These are phyloP conservation scores for Volvox carteri DNA, from an alignment of 163 green algal species.

Conservation along the genomic window DNA sequence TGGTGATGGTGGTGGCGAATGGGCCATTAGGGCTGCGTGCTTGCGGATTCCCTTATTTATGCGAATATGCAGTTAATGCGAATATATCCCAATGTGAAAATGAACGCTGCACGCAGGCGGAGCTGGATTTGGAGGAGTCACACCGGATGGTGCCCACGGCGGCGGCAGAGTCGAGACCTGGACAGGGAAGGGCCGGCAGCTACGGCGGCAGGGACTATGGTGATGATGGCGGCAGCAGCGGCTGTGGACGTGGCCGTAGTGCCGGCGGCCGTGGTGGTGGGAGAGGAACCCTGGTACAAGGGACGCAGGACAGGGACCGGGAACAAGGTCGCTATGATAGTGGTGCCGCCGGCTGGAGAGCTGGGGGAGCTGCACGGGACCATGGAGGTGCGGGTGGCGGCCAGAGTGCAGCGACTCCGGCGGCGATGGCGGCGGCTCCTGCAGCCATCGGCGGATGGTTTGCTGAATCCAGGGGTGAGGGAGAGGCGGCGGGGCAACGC, in stretches of 20 bases:
- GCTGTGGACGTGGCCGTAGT: not conserved
- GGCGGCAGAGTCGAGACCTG: not conserved
- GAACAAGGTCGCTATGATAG: not conserved
- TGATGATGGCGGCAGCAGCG: not conserved
- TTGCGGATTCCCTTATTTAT: not conserved
- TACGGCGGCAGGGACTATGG: not conserved
- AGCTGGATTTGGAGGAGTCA: constrained; percentile 44
- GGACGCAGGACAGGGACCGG: not conserved
- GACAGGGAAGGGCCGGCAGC: too few relatives aligned
- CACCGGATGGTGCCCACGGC: not conserved
- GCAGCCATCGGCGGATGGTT: not conserved
- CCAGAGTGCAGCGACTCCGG: too few relatives aligned
- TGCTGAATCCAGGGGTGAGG: not conserved
- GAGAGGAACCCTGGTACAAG: not conserved
- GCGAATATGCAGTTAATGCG: not conserved
- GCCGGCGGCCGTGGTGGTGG: not conserved
- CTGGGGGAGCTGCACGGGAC: not conserved
- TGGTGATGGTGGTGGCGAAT: not conserved
- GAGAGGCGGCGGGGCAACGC: not conserved
- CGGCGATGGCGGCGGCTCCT: too few relatives aligned
- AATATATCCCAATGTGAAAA: not conserved
- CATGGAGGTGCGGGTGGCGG: not conserved
- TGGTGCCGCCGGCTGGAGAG: not conserved
- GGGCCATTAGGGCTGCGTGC: not conserved
- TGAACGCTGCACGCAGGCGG: not conserved